A percentile compares a stretch with the other conserved stretches of the same genome.
phyloP scores from a whole-genome alignment of 805 yeast genomes.

The Yamadazyma akitaensis region DNA sequence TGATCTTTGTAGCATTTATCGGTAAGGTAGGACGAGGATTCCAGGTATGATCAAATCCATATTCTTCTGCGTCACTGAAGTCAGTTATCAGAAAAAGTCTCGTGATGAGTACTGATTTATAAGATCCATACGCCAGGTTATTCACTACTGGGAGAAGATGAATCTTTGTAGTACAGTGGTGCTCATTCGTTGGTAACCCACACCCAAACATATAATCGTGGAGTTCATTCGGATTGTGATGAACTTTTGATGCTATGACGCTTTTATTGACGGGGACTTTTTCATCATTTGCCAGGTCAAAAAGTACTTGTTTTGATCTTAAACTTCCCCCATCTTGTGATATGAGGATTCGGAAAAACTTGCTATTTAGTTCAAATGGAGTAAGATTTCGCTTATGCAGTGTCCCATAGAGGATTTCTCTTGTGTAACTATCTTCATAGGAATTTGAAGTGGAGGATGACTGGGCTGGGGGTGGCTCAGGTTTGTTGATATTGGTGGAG shows the following conservation, averaged over 20 bases:
- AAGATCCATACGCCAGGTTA: constrained; percentile 28
- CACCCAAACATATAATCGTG: constrained; percentile 56
- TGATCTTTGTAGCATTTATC: constrained; percentile 18
- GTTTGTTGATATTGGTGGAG: constrained; percentile 7
- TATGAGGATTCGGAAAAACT: constrained; percentile 41
- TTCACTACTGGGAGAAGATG: constrained; percentile 45
- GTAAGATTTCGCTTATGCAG: constrained; percentile 23
- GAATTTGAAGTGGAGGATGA: constrained; percentile 18
- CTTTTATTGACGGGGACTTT: constrained; percentile 4
- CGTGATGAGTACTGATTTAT: constrained; percentile 42
- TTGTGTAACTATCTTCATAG: constrained; percentile 43
- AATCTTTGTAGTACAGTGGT: constrained; percentile 42
- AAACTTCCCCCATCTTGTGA: constrained; percentile 51
- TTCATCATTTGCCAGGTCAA: constrained; percentile 40
- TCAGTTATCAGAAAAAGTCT: constrained; percentile 41
- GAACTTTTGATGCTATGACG: constrained; percentile 26
- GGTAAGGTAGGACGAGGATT: constrained; percentile 41
- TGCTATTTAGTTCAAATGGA: constrained; percentile 25
- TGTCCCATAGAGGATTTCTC: constrained; percentile 47
- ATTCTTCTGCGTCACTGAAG: constrained; percentile 3
- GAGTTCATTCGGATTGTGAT: constrained; percentile 44
- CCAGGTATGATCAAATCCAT: constrained; percentile 28
- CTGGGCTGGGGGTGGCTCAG: constrained; percentile 4
- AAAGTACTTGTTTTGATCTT: constrained; percentile 46
- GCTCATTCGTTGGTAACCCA: constrained; percentile 50